Evolutionary conservation across 2,329 filamentous ascomycete genomes (phyloP), one percentile per base, ranked within the genome.

Genomic region (Pseudogymnoascus sp.): DNA sequence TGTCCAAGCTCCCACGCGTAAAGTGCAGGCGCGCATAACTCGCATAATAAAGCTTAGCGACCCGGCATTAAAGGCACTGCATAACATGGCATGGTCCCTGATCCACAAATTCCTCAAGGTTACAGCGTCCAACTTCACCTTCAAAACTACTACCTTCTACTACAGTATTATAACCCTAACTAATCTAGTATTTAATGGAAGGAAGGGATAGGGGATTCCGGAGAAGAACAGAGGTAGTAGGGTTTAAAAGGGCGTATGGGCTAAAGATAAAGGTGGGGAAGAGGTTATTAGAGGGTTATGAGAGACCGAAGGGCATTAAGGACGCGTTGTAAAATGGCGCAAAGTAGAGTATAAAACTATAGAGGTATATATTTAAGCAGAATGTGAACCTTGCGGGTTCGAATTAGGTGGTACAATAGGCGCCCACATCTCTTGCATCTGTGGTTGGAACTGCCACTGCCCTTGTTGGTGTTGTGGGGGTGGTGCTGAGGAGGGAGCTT

Each of bases 1-100:
- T 18, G 51, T 57, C 51, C 51, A 34, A 34, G 51, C 51, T 34
- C n/a, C 26, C 51, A 57, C 51, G 51, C 51, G 51, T 57, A 57
- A 57, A 57, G 51, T 57, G 47, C 47, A 7, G 3, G 3, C 45
- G 8, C 14, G 42, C 42, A 47, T 26, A 26, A 26, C 42, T 47
- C 42, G 21, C 21, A 26, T 26, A 47, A 26, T n/a, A 6, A 10
- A 47, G 42, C 42, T 29, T 47, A 47, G 21, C 42, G 5, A 47
- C 42, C 42, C 37, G 21, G 23, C 42, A 47, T 47, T 26, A 23
- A 26, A 21, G 21, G 16, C 16, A 31, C 29, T 4, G 8, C 29
- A 31, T 31, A 31, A 45, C 18, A n/a, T n/a, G n/a, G n/a, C n/a
- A n/a, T 45, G 14, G 40, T 45, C 18, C 42, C 29, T 14, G 11